Base-by-base conservation (phyloP, 371 early-diverging fungal species). In the Mucor mucedo region DNA sequence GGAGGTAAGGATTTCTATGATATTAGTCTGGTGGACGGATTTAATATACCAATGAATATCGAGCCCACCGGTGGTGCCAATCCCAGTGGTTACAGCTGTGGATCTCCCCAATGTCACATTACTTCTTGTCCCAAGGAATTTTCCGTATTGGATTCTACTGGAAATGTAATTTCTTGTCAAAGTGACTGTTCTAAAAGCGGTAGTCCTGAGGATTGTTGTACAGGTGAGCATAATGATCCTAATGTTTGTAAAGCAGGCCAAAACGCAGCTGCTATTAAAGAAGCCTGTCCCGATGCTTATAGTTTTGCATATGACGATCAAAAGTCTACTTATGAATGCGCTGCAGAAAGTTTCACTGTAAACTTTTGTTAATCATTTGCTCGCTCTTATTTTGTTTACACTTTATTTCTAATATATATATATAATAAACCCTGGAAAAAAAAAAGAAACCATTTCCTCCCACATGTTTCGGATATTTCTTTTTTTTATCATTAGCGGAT, bases 1-100 rank as follows among this genome's bases (percentile, higher is more conserved):
- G 62, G 58, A 40, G 76, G 71, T 27, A 65, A 77, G 49, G 82
- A 82, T 21, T 79, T 57, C 52, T 82, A 82, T 33, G 82, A 82
- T 60, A 73, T 82, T 42, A 75, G 76, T 53, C 53, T 77, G 8
- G 82, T 82, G 2, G 82, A 82, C 52, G 82, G 82, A 13, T 82
- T 72, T 53, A 79, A 78, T 39, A 29, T 82, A 33, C 70, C 75
- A 1, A 68, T 79, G 60, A 45, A 69, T 2, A 77, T 82, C 14
- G 14, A 40, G 0, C 76, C 76, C 5, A 32, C 38, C 8, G 66
- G 66, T 21, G 66, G 65, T 1, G 28, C 52, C 3, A 3, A 47
- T 5, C 30, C 67, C 4, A 49, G 39, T 44, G 71, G 75, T 10
- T 77, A 80, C 50, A 54, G 55, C 3, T 80, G 81, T 33, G 81